These are phyloP conservation scores for Globisporangium iwayamae DNA, from an alignment of 352 stramenopile genomes.

Conservation along the genomic window DNA sequence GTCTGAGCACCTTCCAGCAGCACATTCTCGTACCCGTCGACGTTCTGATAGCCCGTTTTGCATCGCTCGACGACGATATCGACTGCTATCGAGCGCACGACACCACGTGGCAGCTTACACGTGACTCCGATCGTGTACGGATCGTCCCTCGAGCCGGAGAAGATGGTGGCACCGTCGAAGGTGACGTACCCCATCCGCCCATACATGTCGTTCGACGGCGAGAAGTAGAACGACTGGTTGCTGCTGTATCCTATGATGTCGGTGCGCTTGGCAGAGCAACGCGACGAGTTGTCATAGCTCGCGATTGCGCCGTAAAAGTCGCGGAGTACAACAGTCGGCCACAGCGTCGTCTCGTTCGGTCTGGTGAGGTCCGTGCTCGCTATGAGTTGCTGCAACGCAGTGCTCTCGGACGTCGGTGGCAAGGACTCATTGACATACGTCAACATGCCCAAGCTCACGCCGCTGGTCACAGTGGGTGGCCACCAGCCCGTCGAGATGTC, in stretches of 20 bases:
- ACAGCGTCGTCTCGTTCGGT: constrained; percentile 21
- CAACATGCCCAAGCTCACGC: constrained; percentile 37
- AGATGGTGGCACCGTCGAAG: constrained; percentile 38
- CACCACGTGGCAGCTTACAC: constrained; percentile 31
- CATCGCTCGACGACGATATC: constrained; percentile 52
- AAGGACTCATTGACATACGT: constrained; percentile 8
- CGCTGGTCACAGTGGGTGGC: constrained; percentile 55
- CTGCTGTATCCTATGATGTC: constrained; percentile 21
- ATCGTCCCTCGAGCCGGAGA: constrained; percentile 22
- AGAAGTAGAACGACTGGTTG: constrained; percentile 44
- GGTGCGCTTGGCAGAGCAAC: constrained; percentile 18
- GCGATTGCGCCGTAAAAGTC: constrained; percentile 62
- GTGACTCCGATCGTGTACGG: constrained; percentile 44
- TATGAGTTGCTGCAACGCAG: not conserved
- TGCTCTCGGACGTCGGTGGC: not conserved
- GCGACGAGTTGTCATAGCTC: constrained; percentile 34
- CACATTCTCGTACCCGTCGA: constrained; percentile 37
- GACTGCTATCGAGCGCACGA: constrained; percentile 16
- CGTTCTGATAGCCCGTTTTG: constrained; percentile 54
- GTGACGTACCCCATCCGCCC: constrained; percentile 44
- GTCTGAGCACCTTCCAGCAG: too few species aligned
- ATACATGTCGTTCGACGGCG: constrained; percentile 22
- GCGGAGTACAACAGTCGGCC: constrained; percentile 56
- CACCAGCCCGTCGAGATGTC: constrained; percentile 48
- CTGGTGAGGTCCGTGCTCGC: not conserved